Conservation (phyloP, 1,284 basidiomycete species). For the Trametes versicolor region DNA sequence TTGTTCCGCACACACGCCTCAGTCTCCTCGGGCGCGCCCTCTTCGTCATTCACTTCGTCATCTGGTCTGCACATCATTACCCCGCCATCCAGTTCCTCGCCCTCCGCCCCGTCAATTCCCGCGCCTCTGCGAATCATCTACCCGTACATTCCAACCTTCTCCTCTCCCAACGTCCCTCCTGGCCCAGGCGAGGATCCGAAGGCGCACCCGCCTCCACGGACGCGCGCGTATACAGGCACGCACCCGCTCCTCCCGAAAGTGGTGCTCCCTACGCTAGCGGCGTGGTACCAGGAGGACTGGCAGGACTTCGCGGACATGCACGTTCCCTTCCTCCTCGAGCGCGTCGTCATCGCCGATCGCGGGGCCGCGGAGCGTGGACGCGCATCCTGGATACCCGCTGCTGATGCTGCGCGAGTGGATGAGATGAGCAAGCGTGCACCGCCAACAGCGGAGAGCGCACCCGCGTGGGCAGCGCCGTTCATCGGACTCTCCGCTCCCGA, state of each 20-base stretch:
- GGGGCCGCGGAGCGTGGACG: slow-evolving; percentile 66
- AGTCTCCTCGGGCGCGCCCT: slow-evolving; percentile 53
- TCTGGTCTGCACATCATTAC: slow-evolving; percentile 54
- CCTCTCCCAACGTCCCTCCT: slow-evolving; percentile 51
- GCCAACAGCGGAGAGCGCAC: slow-evolving; percentile 35
- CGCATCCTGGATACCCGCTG: slow-evolving; percentile 39
- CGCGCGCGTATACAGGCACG: slow-evolving; percentile 51
- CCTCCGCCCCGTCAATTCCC: slow-evolving; percentile 53
- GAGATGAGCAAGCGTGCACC: slow-evolving; percentile 39
- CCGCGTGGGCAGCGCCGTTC: slow-evolving; percentile 67
- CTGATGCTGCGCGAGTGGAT: slow-evolving; percentile 4
- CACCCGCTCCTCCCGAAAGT: slow-evolving; percentile 71
- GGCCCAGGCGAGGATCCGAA: slow-evolving; percentile 36
- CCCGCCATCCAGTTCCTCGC: slow-evolving; percentile 42
- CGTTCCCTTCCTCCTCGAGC: slow-evolving; percentile 78
- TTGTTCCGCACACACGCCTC: slow-evolving; percentile 83
- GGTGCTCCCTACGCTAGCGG: slow-evolving; percentile 75
- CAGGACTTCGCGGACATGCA: slow-evolving; percentile 74
- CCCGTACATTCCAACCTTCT: slow-evolving; percentile 68
- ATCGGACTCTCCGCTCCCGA: slow-evolving; percentile 60
- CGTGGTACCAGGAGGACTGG: slow-evolving; percentile 81
- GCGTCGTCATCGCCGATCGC: slow-evolving; percentile 80
- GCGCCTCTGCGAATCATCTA: slow-evolving; percentile 79
- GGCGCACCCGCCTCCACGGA: slow-evolving; percentile 41
- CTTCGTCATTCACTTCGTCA: slow-evolving; percentile 34